Evolutionary conservation across 1,284 basidiomycete genomes (phyloP).

Genomic region (Prillingera fragicola): DNA sequence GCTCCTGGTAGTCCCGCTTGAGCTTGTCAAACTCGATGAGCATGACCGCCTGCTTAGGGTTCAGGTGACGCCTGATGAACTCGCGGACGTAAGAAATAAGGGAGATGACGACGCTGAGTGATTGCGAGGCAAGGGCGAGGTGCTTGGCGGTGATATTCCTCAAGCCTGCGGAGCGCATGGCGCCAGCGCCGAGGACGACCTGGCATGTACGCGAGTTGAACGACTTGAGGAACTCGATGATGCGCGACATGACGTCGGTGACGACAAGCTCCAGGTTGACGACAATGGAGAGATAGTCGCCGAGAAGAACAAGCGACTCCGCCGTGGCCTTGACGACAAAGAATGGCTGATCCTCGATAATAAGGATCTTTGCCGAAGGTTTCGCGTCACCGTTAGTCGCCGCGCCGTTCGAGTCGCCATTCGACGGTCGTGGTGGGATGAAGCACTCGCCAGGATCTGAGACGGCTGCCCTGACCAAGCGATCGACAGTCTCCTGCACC

Average conservation of each 20-base stretch:
- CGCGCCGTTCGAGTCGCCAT: slow-evolving; percentile 13
- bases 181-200: slow-evolving; percentile 93
- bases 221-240: slow-evolving; percentile 92
- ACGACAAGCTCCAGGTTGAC: slow-evolving; percentile 82
- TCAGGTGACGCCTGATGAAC: slow-evolving; percentile 85
- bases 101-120: slow-evolving; percentile 87
- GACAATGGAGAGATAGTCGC: slow-evolving; percentile 83
- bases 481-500: slow-evolving; percentile 66
- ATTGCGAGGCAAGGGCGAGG: slow-evolving; percentile 90
- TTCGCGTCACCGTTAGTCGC: slow-evolving; percentile 2
- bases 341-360: slow-evolving; percentile 76
- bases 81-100: slow-evolving; percentile 95
- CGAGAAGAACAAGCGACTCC: slow-evolving; percentile 66
- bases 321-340: slow-evolving; percentile 82
- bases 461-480: slow-evolving; percentile 75
- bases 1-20: slow-evolving; percentile 96
- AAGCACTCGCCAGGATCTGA: slow-evolving; percentile 68
- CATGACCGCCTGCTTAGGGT: slow-evolving; percentile 89
- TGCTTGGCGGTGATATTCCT: slow-evolving; percentile 99
- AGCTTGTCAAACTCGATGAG: slow-evolving; percentile 97
- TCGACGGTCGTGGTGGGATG: slow-evolving; percentile 35
- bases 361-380: slow-evolving; percentile 57
- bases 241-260: slow-evolving; percentile 86
- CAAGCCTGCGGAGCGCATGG: slow-evolving; percentile 93
- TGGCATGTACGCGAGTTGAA: slow-evolving; percentile 99